These are phyloP conservation scores for Aotearoamyces nothofagi DNA, from an alignment of 2,329 filamentous ascomycete genomes.

Conservation along the genomic window DNA sequence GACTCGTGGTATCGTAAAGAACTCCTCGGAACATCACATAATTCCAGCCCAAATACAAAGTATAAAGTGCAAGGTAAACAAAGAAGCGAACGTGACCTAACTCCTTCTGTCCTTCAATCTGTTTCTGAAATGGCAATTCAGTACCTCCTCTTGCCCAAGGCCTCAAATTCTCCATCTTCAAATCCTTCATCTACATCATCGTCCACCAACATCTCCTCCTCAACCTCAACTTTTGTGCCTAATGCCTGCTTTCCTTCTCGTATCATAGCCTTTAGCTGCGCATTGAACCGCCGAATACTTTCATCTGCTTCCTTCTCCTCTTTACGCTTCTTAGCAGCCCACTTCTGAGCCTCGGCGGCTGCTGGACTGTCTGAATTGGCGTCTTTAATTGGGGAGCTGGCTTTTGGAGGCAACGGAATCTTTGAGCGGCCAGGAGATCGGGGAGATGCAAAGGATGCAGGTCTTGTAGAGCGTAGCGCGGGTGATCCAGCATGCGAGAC, in stretches of 20 bases:
- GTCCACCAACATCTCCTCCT: not conserved
- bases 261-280: conserved; percentile 73
- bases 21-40: no score
- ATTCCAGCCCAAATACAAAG: no score
- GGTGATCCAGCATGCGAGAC: conserved; percentile 34
- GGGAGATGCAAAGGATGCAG: conserved; percentile 37
- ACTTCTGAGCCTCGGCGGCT: conserved; percentile 53
- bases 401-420: conserved; percentile 1
- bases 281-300: conserved; percentile 66
- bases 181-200: conserved; percentile 1
- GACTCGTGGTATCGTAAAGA: no score
- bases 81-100: no score
- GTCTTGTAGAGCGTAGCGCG: conserved; percentile 23
- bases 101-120: no score
- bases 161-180: conserved; percentile 1
- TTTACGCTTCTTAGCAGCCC: conserved; percentile 54
- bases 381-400: conserved; percentile 1
- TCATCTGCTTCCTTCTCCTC: conserved; percentile 69
- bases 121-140: no score
- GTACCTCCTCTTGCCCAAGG: not conserved
- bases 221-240: conserved; percentile 36
- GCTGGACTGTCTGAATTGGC: conserved; percentile 18
- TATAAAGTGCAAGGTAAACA: no score
- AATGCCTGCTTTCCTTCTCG: conserved; percentile 76
- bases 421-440: conserved; percentile 22